Evolutionary conservation across 192 early-diverging fungal species (phyloP).

Genomic region (Entomortierella chlamydospora): DNA sequence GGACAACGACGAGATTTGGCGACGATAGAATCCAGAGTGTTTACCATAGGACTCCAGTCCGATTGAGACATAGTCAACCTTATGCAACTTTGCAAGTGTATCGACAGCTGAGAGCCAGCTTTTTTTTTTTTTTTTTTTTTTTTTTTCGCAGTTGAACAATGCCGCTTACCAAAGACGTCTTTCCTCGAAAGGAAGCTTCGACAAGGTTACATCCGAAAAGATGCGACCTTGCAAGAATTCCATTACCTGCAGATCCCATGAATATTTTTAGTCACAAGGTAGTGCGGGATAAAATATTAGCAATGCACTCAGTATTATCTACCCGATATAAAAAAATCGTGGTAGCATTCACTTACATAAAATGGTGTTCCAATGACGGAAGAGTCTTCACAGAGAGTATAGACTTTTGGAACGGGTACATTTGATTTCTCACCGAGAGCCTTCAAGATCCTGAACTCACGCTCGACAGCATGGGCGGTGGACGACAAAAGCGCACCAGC

Average conservation of each 20-base stretch:
- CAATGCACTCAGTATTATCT: background rate
- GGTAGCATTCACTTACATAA: conserved; percentile 66
- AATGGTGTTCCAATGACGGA: conserved; percentile 91
- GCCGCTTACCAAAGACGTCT: conserved; percentile 64
- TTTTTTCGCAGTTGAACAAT: too few relatives aligned
- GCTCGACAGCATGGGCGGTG: conserved; percentile 93
- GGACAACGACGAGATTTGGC: conserved; percentile 80
- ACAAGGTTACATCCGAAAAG: conserved; percentile 74
- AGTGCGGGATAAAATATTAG: background rate
- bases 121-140: background rate
- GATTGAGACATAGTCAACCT: conserved; percentile 69
- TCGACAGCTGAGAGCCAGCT: conserved; percentile 81
- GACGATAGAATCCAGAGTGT: conserved; percentile 80
- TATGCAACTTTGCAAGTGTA: conserved; percentile 84
- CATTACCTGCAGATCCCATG: conserved; percentile 72
- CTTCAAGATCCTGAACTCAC: conserved; percentile 85
- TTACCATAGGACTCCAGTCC: conserved; percentile 81
- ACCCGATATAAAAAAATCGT: background rate
- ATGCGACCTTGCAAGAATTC: conserved; percentile 94
- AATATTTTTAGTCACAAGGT: background rate
- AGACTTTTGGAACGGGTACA: conserved; percentile 92
- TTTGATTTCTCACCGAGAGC: conserved; percentile 78
- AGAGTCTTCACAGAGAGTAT: conserved; percentile 88
- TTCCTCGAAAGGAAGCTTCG: conserved; percentile 63
- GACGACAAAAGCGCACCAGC: conserved; percentile 85